Conservation (phyloP, 108 stramenopile genomes). For the Nitzschia sp. region DNA sequence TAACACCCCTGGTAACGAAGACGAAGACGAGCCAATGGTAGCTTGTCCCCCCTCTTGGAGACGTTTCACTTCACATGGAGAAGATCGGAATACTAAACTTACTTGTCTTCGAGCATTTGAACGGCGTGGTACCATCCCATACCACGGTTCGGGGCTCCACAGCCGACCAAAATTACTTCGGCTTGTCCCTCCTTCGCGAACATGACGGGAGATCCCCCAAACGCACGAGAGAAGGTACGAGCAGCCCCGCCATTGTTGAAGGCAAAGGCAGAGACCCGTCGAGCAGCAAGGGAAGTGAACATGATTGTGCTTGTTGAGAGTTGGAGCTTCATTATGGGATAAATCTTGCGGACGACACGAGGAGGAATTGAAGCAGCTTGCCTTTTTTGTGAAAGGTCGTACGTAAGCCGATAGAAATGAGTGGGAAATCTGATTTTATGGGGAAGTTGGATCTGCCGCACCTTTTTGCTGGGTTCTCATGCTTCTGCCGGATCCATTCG, state of each 20-base stretch:
- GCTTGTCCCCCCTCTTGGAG: no score
- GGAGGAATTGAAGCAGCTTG: neutral
- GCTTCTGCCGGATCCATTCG: neutral
- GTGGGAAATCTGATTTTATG: neutral
- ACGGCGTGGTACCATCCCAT: conserved; percentile 69
- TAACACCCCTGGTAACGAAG: no score
- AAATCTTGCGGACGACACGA: neutral
- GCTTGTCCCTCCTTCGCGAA: conserved; percentile 76
- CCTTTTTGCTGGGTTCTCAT: conserved; percentile 1
- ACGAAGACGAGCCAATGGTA: no score
- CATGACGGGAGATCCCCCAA: conserved; percentile 15
- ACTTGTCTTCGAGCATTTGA: conserved; percentile 88
- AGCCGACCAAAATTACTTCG: conserved; percentile 88
- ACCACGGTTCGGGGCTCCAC: conserved; percentile 81
- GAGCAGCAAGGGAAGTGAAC: conserved; percentile 38
- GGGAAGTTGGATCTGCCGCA: conserved; percentile 9
- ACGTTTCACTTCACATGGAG: no score
- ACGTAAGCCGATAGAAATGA: neutral
- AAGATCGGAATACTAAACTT: conserved; percentile 47
- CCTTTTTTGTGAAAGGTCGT: neutral
- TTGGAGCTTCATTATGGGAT: conserved; percentile 15
- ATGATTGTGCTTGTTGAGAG: conserved; percentile 19
- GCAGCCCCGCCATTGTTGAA: conserved; percentile 16
- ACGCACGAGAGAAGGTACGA: conserved; percentile 32
- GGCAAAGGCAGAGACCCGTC: conserved; percentile 36